Percentiles rank a stretch among this genome's conserved stretches.
phyloP scores from a whole-genome alignment of 768 basidiomycete species.

The Tulasnella sp. region DNA sequence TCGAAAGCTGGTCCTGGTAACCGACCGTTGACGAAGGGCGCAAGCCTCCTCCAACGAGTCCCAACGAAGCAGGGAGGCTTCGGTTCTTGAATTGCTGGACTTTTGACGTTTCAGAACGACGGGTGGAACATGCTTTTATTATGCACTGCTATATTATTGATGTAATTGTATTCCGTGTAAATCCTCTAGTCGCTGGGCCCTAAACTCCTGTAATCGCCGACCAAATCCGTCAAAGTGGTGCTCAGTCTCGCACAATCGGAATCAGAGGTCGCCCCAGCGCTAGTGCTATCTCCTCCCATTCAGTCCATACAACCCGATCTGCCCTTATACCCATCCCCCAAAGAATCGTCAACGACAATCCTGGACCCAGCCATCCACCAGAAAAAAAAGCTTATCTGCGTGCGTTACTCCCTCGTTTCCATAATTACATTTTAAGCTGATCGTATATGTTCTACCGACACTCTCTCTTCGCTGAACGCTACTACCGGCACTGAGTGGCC shows the following conservation, averaged over 20 bases:
- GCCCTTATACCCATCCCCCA: not conserved
- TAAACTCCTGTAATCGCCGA: not conserved
- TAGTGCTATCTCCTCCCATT: not conserved
- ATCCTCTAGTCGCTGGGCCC: not conserved
- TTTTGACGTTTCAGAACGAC: not conserved
- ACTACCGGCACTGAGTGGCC: not conserved
- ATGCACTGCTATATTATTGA: not conserved
- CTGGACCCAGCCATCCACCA: not conserved
- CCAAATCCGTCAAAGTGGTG: not conserved
- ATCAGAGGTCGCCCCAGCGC: not conserved
- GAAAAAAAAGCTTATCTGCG: not conserved
- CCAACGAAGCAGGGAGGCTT: not conserved
- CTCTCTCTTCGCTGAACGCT: not conserved
- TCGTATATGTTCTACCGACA: not conserved
- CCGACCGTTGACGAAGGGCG: not conserved
- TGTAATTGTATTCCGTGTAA: not conserved
- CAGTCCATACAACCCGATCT: not conserved
- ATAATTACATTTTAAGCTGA: not conserved
- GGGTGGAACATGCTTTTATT: not conserved
- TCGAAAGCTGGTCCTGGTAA: not conserved
- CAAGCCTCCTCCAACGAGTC: not conserved
- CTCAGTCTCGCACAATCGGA: not conserved
- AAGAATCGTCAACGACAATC: not conserved
- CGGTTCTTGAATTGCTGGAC: not conserved
- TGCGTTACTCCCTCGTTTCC: not conserved